These are phyloP conservation scores for Schizosaccharomyces japonicus DNA, from an alignment of 805 yeast species.

Conservation along the genomic window DNA sequence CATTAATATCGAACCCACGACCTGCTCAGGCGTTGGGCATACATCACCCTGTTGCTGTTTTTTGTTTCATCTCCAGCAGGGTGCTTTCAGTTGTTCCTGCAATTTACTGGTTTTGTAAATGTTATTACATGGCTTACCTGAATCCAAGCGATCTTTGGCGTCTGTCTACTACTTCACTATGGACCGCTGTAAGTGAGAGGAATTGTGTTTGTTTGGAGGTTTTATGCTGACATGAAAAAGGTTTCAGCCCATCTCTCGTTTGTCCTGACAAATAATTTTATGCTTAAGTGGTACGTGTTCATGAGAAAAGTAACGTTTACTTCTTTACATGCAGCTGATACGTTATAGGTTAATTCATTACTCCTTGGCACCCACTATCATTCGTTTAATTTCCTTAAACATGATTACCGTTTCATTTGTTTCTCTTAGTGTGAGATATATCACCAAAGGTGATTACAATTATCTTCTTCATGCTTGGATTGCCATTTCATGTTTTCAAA, in stretches of 20 bases:
- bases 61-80: not conserved
- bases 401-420: not conserved
- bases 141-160: not conserved
- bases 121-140: not conserved
- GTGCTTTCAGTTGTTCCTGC: not conserved
- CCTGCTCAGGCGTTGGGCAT: slow-evolving; percentile 1
- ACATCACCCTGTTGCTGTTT: not conserved
- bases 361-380: not conserved
- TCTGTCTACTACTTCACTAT: not conserved
- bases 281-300: not conserved
- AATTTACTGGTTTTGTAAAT: not conserved
- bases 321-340: not conserved
- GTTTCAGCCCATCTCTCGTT: not conserved
- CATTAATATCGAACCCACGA: not conserved
- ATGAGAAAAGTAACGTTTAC: not conserved
- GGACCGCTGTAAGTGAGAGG: not conserved
- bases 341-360: not conserved
- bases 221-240: not conserved
- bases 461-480: slow-evolving; percentile 3
- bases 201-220: not conserved
- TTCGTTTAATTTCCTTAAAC: not conserved
- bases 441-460: not conserved
- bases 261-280: not conserved
- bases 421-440: not conserved
- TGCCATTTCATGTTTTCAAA: slow-evolving; percentile 7